These are phyloP conservation scores for Spongospora subterranea DNA, from an alignment of 208 protist species.

Conservation along the genomic window DNA sequence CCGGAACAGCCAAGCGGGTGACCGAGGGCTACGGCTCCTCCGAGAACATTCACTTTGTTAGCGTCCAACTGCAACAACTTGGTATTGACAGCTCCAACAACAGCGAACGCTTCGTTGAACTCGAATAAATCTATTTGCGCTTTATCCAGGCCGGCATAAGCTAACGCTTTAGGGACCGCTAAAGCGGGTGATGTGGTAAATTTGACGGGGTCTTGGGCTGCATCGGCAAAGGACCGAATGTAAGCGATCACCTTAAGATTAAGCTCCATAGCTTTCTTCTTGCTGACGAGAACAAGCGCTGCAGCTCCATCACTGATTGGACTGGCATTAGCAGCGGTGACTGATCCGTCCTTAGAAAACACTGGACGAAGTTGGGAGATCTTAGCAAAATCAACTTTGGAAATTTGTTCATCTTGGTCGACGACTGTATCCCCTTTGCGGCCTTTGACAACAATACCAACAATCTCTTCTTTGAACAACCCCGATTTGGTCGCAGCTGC, in stretches of 20 bases:
- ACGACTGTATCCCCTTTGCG: slow-evolving; percentile 72
- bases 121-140: slow-evolving; percentile 65
- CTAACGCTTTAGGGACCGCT: slow-evolving; percentile 83
- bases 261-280: slow-evolving; percentile 79
- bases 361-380: slow-evolving; percentile 82
- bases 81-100: slow-evolving; percentile 85
- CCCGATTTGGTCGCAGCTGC: slow-evolving; percentile 77
- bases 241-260: slow-evolving; percentile 83
- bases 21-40: slow-evolving; percentile 89
- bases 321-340: slow-evolving; percentile 88
- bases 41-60: slow-evolving; percentile 88
- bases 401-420: slow-evolving; percentile 83
- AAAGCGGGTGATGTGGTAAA: slow-evolving; percentile 87
- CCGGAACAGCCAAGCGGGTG: slow-evolving; percentile 89
- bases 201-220: slow-evolving; percentile 83
- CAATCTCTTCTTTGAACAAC: slow-evolving; percentile 85
- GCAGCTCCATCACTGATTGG: slow-evolving; percentile 87
- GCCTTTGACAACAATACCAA: slow-evolving; percentile 78
- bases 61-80: slow-evolving; percentile 81
- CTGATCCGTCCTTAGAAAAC: slow-evolving; percentile 84
- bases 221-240: slow-evolving; percentile 74
- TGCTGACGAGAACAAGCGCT: slow-evolving; percentile 81
- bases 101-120: slow-evolving; percentile 95
- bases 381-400: slow-evolving; percentile 83
- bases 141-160: slow-evolving; percentile 56